Evolutionary conservation across 2,329 filamentous ascomycete genomes (phyloP).

Genomic region (Talaromyces funiculosus): DNA sequence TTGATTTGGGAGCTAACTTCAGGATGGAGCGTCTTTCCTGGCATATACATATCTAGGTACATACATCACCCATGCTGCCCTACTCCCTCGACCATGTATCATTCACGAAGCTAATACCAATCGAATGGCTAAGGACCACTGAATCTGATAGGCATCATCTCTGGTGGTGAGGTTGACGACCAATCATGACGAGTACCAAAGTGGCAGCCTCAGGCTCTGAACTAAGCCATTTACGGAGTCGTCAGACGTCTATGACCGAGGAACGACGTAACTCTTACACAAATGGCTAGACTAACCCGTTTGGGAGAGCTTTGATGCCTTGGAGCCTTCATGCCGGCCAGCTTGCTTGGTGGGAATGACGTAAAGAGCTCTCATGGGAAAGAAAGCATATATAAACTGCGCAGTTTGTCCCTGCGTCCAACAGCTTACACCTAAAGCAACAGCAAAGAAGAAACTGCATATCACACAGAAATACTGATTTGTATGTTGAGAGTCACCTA

Average conservation of each 20-base stretch:
- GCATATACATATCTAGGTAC: too few relatives aligned
- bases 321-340: not conserved
- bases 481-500: not conserved
- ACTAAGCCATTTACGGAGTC: not conserved
- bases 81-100: too few relatives aligned
- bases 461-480: not conserved
- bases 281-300: not conserved
- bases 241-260: not conserved
- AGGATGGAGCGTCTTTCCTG: too few relatives aligned
- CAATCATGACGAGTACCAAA: too few relatives aligned
- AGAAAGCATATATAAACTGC: not conserved
- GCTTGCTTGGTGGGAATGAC: not conserved
- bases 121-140: too few relatives aligned
- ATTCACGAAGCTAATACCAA: too few relatives aligned
- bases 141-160: too few relatives aligned
- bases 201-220: not conserved
- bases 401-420: not conserved
- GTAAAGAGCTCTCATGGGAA: not conserved
- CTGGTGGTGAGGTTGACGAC: too few relatives aligned
- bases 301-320: not conserved
- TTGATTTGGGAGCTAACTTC: not conserved
- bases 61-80: not conserved
- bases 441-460: not conserved
- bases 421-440: not conserved
- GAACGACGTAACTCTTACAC: slow-evolving; percentile 14